Base-by-base conservation (phyloP, 1,284 basidiomycete genomes). In the Neolentinus lepideus region DNA sequence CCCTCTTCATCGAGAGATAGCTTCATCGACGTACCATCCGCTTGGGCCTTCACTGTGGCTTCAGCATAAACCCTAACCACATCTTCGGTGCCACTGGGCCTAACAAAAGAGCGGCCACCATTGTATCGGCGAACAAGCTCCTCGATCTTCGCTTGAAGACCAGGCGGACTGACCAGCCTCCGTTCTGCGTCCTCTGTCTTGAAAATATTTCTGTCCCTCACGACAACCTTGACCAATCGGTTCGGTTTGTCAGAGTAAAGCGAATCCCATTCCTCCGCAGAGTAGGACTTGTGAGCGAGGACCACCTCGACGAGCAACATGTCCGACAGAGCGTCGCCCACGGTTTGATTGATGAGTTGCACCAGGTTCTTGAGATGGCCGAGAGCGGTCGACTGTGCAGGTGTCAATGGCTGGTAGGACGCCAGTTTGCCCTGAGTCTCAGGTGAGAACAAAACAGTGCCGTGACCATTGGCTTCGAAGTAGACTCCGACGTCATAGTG, bases 391-490 rank as follows among this genome's bases (percentile, higher is more conserved):
- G 83, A 81, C 61, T 93, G 85, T 9, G 90, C 85, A 16, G 92
- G 88, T 1, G 89, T 90, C 26, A 83, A 80, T 1, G 93, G 88
- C 62, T 88, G 76, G 61, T 92, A 76, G 10, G 73, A 72, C 47
- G 76, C 68, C 26, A 96, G 75, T 36, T 71, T 80, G 29, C 80
- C 74, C 51, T 85, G 76, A 1, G 92, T 88, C 21, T 78, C 70
- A 8, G 79, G 79, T 2, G 96, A 98, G 74, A 99, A 99, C 53
- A 99, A 73, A 48, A 99, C 93, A 1, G 97, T 99, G 38, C 97
- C 97, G 66, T 99, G 97, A 0, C 97, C 97, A 68, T 99, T 99
- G 53, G 97, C 97, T 72, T 99, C 97, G 66, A 99, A 99, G 75
- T 99, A 99, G 50, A 99, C 93, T 26, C 97, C 97, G 60, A 99